Base-by-base conservation (phyloP, 306 rosid genomes). In the Vicia sativa region DNA sequence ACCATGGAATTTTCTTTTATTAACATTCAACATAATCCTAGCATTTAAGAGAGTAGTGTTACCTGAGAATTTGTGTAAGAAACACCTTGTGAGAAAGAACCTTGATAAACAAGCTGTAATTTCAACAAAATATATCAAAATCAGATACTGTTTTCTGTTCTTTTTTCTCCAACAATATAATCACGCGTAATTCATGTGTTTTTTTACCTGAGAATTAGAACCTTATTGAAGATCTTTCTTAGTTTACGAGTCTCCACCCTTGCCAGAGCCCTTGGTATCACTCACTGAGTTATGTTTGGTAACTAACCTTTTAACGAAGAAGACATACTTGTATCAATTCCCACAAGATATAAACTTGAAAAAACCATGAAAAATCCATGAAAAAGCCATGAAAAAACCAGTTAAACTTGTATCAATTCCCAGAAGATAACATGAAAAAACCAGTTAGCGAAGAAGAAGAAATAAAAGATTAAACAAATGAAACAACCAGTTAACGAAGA, bases 251-350 rank as follows among this genome's bases (percentile, higher is more conserved):
- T 95, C 98, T 70, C 96, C 99, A 72, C 87, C 88, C 79, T 90
- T 95, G 16, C 83, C 89, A 2, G 92, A 83, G 11, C 95, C 97
- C 87, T 88, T 95, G 18, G 99, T 85, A 75, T 95, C 99, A 73
- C 96, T 97, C 99, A n/a, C n/a, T n/a, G n/a, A n/a, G n/a, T n/a
- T n/a, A n/a, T n/a, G n/a, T n/a, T n/a, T n/a, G n/a, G n/a, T n/a
- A n/a, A n/a, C n/a, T n/a, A n/a, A n/a, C n/a, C n/a, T n/a, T n/a
- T n/a, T n/a, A n/a, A n/a, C n/a, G n/a, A n/a, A n/a, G n/a, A n/a
- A n/a, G n/a, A n/a, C n/a, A n/a, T n/a, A n/a, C n/a, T n/a, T n/a
- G n/a, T n/a, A n/a, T n/a, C n/a, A n/a, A n/a, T n/a, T n/a, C n/a
- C n/a, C n/a, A n/a, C n/a, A n/a, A n/a, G n/a, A n/a, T n/a, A n/a